These are phyloP conservation scores for Coffea canephora DNA, from an alignment of 257 asterid genomes.

Conservation along the genomic window DNA sequence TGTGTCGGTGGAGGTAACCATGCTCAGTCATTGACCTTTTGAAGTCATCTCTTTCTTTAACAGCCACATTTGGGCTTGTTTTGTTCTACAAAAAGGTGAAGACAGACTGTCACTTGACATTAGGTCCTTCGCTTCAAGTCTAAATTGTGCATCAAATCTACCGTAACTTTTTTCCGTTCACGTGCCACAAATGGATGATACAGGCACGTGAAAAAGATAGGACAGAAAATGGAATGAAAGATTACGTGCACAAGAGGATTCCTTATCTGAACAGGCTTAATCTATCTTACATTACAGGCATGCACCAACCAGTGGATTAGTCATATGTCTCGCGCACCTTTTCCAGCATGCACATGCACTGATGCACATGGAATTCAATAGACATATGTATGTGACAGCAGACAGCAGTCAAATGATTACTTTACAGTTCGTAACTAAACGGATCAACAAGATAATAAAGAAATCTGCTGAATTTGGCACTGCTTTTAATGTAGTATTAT, in stretches of 20 bases:
- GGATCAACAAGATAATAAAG: constrained; percentile 7
- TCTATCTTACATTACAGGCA: constrained; percentile 15
- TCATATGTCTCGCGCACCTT: constrained; percentile 26
- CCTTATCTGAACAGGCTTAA: constrained; percentile 12
- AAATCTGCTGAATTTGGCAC: constrained; percentile 6
- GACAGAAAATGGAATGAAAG: constrained; percentile 11
- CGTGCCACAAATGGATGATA: constrained; percentile 29
- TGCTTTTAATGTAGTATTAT: constrained; percentile 9
- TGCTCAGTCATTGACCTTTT: not conserved
- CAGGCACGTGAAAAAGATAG: constrained; percentile 44
- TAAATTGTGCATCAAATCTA: not conserved
- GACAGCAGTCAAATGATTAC: constrained; percentile 43
- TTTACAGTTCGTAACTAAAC: constrained; percentile 38
- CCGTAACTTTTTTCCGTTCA: constrained; percentile 8
- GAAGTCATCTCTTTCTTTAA: not conserved
- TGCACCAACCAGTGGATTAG: constrained; percentile 18
- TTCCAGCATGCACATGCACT: constrained; percentile 51
- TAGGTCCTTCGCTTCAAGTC: not conserved
- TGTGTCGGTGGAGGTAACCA: constrained; percentile 26
- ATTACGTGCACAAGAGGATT: constrained; percentile 11
- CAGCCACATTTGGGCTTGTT: constrained; percentile 2
- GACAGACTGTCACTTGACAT: not conserved
- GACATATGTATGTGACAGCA: constrained; percentile 12
- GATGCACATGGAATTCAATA: constrained; percentile 18
- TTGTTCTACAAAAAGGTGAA: not conserved